These are phyloP conservation scores for Pseudocercospora fijiensis DNA, from an alignment of 2,329 filamentous ascomycete genomes.

Conservation along the genomic window DNA sequence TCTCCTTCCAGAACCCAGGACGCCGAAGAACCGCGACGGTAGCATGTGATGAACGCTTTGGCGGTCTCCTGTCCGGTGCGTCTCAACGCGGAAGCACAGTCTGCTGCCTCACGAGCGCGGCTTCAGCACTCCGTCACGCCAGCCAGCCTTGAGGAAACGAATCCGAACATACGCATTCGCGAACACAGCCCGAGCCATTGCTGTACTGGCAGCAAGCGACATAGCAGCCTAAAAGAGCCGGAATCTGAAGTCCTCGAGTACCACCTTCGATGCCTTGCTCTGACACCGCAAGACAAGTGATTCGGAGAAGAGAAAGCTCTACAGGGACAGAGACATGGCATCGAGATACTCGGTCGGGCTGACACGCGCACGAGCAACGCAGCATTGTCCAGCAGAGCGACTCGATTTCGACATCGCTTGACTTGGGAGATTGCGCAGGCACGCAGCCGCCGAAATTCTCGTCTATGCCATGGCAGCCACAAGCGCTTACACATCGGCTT, in stretches of 20 bases:
- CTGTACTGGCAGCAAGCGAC: not conserved
- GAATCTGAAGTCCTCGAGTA: not conserved
- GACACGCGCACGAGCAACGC: not conserved
- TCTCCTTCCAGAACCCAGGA: not conserved
- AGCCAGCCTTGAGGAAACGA: not conserved
- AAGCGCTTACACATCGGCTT: not conserved
- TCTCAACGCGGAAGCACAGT: not conserved
- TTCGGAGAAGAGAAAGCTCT: not conserved
- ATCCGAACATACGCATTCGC: not conserved
- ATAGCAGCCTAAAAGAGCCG: not conserved
- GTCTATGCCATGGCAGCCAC: not conserved
- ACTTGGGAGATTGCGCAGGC: not conserved
- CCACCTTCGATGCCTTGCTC: not conserved
- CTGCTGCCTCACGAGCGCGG: not conserved
- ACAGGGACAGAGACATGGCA: not conserved
- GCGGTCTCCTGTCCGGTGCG: not conserved
- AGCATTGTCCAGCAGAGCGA: not conserved
- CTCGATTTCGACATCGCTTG: not conserved
- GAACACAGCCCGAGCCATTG: not conserved
- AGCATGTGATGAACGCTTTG: conserved; percentile 3
- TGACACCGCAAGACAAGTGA: not conserved
- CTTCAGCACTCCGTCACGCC: not conserved
- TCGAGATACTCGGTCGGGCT: not conserved
- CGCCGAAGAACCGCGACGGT: not conserved
- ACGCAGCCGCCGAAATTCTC: not conserved